Conservation (phyloP, 2,329 filamentous ascomycete genomes). For the Colletotrichum sp. region DNA sequence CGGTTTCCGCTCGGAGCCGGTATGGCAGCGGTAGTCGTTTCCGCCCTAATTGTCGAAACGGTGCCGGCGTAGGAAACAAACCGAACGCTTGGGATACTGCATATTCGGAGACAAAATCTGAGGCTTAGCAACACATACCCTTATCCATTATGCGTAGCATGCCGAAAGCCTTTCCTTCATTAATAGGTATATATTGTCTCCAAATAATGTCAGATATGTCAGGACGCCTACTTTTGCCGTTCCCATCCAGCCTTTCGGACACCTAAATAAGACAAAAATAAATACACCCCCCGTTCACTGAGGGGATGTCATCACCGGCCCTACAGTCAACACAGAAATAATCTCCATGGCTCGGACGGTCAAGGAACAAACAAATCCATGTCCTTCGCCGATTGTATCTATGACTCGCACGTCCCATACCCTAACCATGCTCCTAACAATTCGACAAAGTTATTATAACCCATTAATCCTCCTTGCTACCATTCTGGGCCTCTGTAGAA, state of each 20-base stretch:
- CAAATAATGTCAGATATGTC: background rate
- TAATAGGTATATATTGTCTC: background rate
- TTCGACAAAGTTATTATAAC: background rate
- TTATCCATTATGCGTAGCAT: background rate
- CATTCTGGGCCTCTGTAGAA: slow-evolving; percentile 28
- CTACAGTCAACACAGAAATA: background rate
- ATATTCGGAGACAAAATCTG: background rate
- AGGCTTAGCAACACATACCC: background rate
- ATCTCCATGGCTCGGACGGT: background rate
- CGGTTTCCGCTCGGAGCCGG: slow-evolving; percentile 1
- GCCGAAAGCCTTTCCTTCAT: background rate
- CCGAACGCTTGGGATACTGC: background rate
- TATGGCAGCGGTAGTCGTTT: background rate
- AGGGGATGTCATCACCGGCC: background rate
- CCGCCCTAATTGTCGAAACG: background rate
- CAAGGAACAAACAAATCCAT: background rate
- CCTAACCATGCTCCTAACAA: background rate
- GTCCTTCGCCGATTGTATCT: background rate
- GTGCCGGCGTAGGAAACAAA: background rate
- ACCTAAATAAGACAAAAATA: background rate
- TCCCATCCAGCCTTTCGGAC: background rate
- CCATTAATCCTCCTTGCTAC: slow-evolving; percentile 23
- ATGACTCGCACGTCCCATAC: background rate
- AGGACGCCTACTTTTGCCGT: background rate
- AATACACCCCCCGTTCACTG: background rate